Base-by-base conservation (phyloP, 2,329 filamentous ascomycete species). In the Sporothrix pallida region DNA sequence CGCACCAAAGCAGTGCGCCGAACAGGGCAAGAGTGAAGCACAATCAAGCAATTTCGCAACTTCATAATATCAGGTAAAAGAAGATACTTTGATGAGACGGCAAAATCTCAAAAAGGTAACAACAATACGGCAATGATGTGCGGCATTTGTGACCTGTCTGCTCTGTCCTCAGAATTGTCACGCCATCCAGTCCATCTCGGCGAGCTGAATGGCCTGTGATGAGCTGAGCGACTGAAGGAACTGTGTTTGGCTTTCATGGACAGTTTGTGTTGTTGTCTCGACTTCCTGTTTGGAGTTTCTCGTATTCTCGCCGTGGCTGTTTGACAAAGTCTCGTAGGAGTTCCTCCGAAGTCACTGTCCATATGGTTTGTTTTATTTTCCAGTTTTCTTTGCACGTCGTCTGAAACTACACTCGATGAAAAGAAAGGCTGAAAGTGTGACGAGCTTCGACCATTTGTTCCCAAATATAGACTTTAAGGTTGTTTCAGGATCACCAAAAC, bases 401-500 rank as follows among this genome's bases (percentile, higher is more conserved):
- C 23, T 26, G 48, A 52, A 68, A 68, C 65, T 1, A 5, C 2
- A 68, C 5, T 37, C n/a, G 23, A 4, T 13, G 13, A 67, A 26
- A 48, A 26, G 10, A 67, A 67, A 54, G 44, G 17, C 63, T 50
- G 9, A 65, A 46, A 46, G 17, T 20, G 9, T 44, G 62, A 8
- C 52, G 23, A 44, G 37, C 42, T 23, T 63, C 42, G 37, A 50
- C 65, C 42, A 37, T 37, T 6, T 65, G 62, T 48, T 23, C 54
- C 60, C 70, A 72, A 67, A 67, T 65, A 72, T 72, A 72, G 70
- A 72, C 70, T 52, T 65, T 65, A 54, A 26, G 46, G 58, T 72
- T 65, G 58, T 72, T 72, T 72, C 60, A 72, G 46, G 46, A 72
- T 65, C 70, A 72, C 70, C 70, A 72, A 67, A 72, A 67, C 26